These are phyloP conservation scores for Amanita brunnescens DNA, from an alignment of 768 basidiomycete genomes.

Conservation along the genomic window DNA sequence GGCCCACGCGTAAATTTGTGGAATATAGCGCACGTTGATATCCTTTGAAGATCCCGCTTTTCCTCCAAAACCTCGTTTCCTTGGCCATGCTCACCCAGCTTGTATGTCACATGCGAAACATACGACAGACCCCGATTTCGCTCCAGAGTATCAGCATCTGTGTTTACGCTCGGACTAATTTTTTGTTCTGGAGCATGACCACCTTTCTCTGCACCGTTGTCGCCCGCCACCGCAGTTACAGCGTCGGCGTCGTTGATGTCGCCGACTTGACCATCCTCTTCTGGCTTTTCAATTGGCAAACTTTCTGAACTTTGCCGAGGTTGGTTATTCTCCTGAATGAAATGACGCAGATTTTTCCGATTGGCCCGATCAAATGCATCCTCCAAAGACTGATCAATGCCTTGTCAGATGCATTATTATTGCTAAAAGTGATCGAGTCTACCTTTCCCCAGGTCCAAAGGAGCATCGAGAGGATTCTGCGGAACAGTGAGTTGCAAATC, in stretches of 20 bases:
- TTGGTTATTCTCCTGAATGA: slow-evolving; percentile 33
- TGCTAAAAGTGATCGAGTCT: background rate
- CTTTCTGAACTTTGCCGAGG: slow-evolving; percentile 8
- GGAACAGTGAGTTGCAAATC: background rate
- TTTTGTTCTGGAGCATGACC: no score
- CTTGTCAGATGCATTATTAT: background rate
- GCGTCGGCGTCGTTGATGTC: background rate
- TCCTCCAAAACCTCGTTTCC: slow-evolving; percentile 15
- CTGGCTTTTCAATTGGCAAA: slow-evolving; percentile 2
- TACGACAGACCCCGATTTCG: slow-evolving; percentile 11
- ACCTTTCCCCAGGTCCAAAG: slow-evolving; percentile 65
- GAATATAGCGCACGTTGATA: slow-evolving; percentile 49
- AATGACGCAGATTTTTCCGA: slow-evolving; percentile 43
- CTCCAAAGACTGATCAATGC: slow-evolving; percentile 36
- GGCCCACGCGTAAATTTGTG: slow-evolving; percentile 44
- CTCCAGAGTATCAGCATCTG: slow-evolving; percentile 9
- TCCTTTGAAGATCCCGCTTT: slow-evolving; percentile 24
- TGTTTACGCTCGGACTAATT: no score
- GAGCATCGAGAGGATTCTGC: slow-evolving; percentile 36
- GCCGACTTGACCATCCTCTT: background rate
- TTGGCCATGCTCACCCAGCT: slow-evolving; percentile 12
- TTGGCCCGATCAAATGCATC: slow-evolving; percentile 51
- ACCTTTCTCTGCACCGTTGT: slow-evolving; percentile 13
- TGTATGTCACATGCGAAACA: slow-evolving; percentile 10
- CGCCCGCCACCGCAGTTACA: background rate